Evolutionary conservation across 2,329 filamentous ascomycete genomes (phyloP), one percentile per base, ranked within the genome.

Genomic region (Calycina marina): DNA sequence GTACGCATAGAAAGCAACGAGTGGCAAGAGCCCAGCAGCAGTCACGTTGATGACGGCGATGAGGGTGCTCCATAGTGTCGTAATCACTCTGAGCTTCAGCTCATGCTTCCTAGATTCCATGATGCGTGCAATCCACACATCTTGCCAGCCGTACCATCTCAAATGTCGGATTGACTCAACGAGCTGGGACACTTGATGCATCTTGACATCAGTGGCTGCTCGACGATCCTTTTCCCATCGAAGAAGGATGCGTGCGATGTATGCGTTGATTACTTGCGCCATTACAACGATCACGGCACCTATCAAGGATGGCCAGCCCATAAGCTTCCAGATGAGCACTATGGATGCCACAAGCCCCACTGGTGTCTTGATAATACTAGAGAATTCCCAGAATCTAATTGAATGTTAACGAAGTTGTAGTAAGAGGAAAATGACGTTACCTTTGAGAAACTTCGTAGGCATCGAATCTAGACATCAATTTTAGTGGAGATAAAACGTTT

Each of bases 131-230:
- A 85, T 62, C 81, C 81, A 88, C 32, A 72, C 66, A 33, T 71
- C 67, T 53, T 88, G 79, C 81, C 81, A 90, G 25, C 78, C 78
- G 47, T 86, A 52, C 31, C 47, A 52, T 18, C 49, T 37, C 4
- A 52, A 32, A 35, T 52, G 48, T 12, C 27, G 42, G 22, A 52
- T 49, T 6, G 48, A 42, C 14, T 92, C 84, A 31, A 93, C 80
- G 37, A 92, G 90, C 48, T 93, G 83, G 2, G 78, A 77, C 1
- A 83, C 82, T 4, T 79, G 71, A 47, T 93, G 80, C 1, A 92
- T 65, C 43, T 86, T 79, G 14, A 65, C 60, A 50, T 93, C 85
- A 0, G 83, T 86, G 2, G 80, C 75, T 1, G 63, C 59, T 28
- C 85, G 69, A n/a, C 83, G 72, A 14, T 68, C 63, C 35, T 69